Percentiles rank a stretch among this genome's conserved stretches.
Conservation (phyloP, 495 filamentous ascomycete genomes). For the Penicillium daleae region DNA sequence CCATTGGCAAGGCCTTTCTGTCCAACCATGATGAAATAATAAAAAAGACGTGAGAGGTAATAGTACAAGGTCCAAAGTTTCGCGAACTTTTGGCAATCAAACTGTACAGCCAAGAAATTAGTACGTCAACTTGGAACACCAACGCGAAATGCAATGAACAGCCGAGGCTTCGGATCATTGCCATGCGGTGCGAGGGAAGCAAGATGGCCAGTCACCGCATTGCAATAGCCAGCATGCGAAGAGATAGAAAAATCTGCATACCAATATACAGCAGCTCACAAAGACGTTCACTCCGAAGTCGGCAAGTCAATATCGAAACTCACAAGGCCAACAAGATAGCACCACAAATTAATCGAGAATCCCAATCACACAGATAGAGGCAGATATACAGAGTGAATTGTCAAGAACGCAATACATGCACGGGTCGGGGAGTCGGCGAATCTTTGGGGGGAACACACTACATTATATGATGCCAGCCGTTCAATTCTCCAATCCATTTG, state of each 20-base stretch:
- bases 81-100: neutral
- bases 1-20: constrained; percentile 25
- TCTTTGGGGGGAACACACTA: neutral
- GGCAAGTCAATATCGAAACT: neutral
- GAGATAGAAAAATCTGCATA: neutral
- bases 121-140: neutral
- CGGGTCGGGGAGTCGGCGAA: neutral
- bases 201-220: neutral
- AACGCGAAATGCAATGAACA: neutral
- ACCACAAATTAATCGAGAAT: neutral
- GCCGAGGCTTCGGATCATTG: neutral
- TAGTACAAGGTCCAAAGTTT: constrained; percentile 7
- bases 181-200: constrained; percentile 1
- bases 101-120: neutral
- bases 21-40: constrained; percentile 31
- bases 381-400: neutral
- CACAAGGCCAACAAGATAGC: neutral
- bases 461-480: neutral
- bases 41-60: neutral
- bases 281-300: neutral
- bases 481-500: neutral
- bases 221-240: neutral
- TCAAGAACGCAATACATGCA: neutral
- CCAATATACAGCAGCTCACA: constrained; percentile 6
- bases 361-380: neutral